Conservation (phyloP, 306 rosid genomes). For the Ziziphus jujuba region DNA sequence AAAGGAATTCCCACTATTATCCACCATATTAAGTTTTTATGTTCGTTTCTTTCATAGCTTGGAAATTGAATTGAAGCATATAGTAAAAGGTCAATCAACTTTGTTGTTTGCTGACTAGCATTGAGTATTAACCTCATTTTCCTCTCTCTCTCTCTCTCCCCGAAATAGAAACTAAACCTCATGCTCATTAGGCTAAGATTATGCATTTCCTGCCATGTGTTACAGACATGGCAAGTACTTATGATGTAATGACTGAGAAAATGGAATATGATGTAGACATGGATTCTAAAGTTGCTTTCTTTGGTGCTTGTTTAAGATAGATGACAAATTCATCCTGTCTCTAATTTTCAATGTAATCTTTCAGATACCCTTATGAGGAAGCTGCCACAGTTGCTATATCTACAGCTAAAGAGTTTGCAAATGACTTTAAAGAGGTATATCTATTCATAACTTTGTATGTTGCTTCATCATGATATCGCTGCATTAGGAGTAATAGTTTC, state of each 20-base stretch:
- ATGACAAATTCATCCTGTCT: slow-evolving; percentile 8
- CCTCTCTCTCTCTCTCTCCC: too few relatives aligned
- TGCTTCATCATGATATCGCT: slow-evolving; percentile 1
- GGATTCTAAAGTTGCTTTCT: neutral
- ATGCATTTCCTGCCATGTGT: too few relatives aligned
- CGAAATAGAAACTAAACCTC: too few relatives aligned
- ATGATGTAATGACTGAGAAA: too few relatives aligned
- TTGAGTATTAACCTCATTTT: too few relatives aligned
- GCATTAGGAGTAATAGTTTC: neutral
- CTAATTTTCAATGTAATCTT: slow-evolving; percentile 13
- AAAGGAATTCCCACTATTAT: neutral
- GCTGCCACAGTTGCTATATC: slow-evolving; percentile 74
- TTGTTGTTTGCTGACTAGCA: too few relatives aligned
- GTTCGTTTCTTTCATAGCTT: neutral
- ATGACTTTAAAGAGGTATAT: slow-evolving; percentile 73
- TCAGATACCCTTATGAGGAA: slow-evolving; percentile 76
- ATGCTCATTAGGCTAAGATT: too few relatives aligned
- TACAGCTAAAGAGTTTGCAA: slow-evolving; percentile 53
- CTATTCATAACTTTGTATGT: neutral
- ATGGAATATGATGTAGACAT: neutral
- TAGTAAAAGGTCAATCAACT: too few relatives aligned
- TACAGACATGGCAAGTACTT: too few relatives aligned
- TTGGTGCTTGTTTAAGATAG: neutral
- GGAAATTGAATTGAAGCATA: slow-evolving; percentile 4
- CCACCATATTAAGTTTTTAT: too few relatives aligned